These are phyloP conservation scores for Psilocybe cyanescens DNA, from an alignment of 768 basidiomycete genomes.

Conservation along the genomic window DNA sequence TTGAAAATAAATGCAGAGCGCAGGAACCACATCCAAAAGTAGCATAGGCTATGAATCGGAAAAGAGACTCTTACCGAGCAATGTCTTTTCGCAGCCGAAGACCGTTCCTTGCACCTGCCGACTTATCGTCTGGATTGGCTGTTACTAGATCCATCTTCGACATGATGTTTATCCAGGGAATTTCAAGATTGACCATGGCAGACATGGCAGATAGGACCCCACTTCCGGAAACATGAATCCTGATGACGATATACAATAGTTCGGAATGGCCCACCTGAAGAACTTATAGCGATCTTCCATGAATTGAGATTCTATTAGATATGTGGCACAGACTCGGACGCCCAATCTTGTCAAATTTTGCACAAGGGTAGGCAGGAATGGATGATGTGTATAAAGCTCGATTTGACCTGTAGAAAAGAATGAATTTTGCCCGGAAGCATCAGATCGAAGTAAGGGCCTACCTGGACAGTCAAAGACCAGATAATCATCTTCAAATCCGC, in stretches of 20 bases:
- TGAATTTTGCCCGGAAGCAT: slow-evolving; percentile 1
- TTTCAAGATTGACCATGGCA: slow-evolving; percentile 97
- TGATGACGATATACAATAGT: not conserved
- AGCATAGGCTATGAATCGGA: not conserved
- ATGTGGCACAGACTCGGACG: slow-evolving; percentile 86
- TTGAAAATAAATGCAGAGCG: slow-evolving; percentile 5
- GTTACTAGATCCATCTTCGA: slow-evolving; percentile 99
- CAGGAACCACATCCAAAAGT: not conserved
- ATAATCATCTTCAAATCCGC: slow-evolving; percentile 95
- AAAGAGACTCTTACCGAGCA: slow-evolving; percentile 58
- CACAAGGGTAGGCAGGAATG: slow-evolving; percentile 92
- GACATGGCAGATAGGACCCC: slow-evolving; percentile 98
- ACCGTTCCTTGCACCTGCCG: slow-evolving; percentile 71
- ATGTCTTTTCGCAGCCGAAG: slow-evolving; percentile 77
- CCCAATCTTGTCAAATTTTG: slow-evolving; percentile 73
- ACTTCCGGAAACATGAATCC: slow-evolving; percentile 39
- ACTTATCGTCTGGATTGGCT: slow-evolving; percentile 59
- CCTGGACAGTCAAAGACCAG: slow-evolving; percentile 92
- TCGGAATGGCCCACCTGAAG: slow-evolving; percentile 65
- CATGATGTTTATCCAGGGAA: slow-evolving; percentile 98
- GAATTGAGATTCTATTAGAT: slow-evolving; percentile 97
- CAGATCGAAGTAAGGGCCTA: slow-evolving; percentile 27
- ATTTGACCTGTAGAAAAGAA: slow-evolving; percentile 75
- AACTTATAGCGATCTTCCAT: slow-evolving; percentile 99
- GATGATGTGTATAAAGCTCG: slow-evolving; percentile 98